Percentiles rank a stretch among this genome's conserved stretches.
Evolutionary conservation across 2,329 filamentous ascomycete species (phyloP).

Genomic region (Nemania sp.): DNA sequence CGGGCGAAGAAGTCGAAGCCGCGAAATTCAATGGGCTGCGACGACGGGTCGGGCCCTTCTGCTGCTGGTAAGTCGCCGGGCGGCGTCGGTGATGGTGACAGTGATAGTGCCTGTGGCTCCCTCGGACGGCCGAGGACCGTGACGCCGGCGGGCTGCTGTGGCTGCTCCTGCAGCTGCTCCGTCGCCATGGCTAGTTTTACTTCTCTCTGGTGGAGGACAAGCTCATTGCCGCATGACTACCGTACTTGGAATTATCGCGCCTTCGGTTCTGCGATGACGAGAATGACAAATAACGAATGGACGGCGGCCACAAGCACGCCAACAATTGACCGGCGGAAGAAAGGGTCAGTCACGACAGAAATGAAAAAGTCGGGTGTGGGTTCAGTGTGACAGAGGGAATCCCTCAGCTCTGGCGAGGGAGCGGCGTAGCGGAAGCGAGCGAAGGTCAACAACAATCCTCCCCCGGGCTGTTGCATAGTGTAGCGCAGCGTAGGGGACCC

Average conservation of each 20-base stretch:
- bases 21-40: conserved; percentile 37
- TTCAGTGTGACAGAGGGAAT: conserved; percentile 8
- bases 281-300: conserved; percentile 27
- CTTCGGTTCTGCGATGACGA: neutral
- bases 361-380: conserved; percentile 9
- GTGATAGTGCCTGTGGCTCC: conserved; percentile 19
- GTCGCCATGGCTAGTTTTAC: conserved; percentile 31
- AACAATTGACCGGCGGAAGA: neutral
- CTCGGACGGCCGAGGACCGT: conserved; percentile 25
- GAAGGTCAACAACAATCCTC: too few species aligned
- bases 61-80: conserved; percentile 4
- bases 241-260: neutral
- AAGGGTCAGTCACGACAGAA: neutral
- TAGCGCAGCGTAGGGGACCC: conserved; percentile 17
- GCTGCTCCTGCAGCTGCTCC: conserved; percentile 28
- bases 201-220: conserved; percentile 15
- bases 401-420: neutral
- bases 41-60: conserved; percentile 13
- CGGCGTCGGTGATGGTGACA: conserved; percentile 16
- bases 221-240: conserved; percentile 30
- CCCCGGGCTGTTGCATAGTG: too few species aligned
- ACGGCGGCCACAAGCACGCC: conserved; percentile 33
- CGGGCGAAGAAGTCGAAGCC: conserved; percentile 41
- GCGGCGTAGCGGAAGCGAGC: too few species aligned
- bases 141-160: too few species aligned